Evolutionary conservation across 2,329 filamentous ascomycete species (phyloP), one percentile per base, ranked within the genome.

Genomic region (Alternaria brassicae): DNA sequence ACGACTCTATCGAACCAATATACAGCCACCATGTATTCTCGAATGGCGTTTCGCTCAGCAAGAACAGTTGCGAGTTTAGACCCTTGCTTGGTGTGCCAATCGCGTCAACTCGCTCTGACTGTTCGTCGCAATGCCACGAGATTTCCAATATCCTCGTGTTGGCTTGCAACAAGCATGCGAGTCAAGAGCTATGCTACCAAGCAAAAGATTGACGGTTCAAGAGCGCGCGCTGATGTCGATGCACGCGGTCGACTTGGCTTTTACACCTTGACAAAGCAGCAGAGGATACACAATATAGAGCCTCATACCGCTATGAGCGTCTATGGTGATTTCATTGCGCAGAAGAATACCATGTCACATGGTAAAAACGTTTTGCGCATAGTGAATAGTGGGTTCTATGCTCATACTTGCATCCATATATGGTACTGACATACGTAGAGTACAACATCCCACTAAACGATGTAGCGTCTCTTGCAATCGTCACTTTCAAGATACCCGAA

Each of bases 401-500:
- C 36, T 13, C 32, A 21, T 23, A 9, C 41, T 39, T 15, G 3
- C 27, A 19, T 10, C 40, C 3, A 23, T 25, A n/a, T 10, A 39
- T 17, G 21, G 42, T 47, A 34, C 66, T 70, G n/a, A 66, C 27
- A 3, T 25, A 9, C n/a, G 17, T 41, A 77, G 73, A 68, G 44
- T 70, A 74, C 48, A 64, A 66, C 4, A 13, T 68, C 12, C 36
- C 59, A 13, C 48, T 75, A 2, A 62, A 65, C 23, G 65, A 75
- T 28, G 51, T 77, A 28, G 61, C 71, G 6, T 62, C 64, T 9
- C 56, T 77, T 23, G 74, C 69, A 4, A 58, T 76, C 15, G 57
- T 69, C 17, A 69, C 68, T 34, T 68, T 54, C 55, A 61, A 61
- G 23, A 65, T 75, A 30, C 71, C 72, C 9, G 70, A 74, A 34